phyloP scores from a whole-genome alignment of 331 rosid species.

The Rhamnella rubrinervis region DNA sequence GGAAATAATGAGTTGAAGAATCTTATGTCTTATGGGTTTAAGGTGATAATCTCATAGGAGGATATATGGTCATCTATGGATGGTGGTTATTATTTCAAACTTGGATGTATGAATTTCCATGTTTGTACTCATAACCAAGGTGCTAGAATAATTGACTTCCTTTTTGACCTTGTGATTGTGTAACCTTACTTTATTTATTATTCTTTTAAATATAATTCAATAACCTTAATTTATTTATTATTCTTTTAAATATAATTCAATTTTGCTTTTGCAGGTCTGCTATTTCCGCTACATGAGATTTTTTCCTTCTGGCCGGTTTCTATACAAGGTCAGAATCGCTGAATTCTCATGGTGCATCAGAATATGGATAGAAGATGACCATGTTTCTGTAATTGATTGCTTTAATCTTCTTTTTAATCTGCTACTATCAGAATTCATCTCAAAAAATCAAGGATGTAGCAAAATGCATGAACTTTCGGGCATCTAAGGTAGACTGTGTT shows the following conservation, averaged over 20 bases:
- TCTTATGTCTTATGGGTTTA: not conserved
- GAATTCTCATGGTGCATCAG: constrained; percentile 2
- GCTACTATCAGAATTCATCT: constrained; percentile 72
- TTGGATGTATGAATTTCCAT: too few species aligned
- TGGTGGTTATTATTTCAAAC: too few species aligned
- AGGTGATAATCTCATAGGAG: not conserved
- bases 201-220: too few species aligned
- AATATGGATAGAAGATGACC: not conserved
- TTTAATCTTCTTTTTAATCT: constrained; percentile 10
- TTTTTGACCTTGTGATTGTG: not conserved
- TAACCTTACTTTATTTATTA: not conserved
- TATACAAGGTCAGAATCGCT: constrained; percentile 67
- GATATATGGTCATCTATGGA: too few species aligned
- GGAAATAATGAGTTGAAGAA: not conserved
- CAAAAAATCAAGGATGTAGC: constrained; percentile 78
- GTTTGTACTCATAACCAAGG: too few species aligned
- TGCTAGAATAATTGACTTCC: too few species aligned
- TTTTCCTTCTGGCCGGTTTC: constrained; percentile 84
- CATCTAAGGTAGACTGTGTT: constrained; percentile 58
- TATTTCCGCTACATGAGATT: constrained; percentile 87
- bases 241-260: not conserved
- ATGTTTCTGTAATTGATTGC: constrained; percentile 22
- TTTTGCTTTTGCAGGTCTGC: constrained; percentile 69
- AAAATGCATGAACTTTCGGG: constrained; percentile 81
- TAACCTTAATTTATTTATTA: not conserved